Conservation (phyloP, 2,329 filamentous ascomycete species). For the Tolypocladium amazonense region DNA sequence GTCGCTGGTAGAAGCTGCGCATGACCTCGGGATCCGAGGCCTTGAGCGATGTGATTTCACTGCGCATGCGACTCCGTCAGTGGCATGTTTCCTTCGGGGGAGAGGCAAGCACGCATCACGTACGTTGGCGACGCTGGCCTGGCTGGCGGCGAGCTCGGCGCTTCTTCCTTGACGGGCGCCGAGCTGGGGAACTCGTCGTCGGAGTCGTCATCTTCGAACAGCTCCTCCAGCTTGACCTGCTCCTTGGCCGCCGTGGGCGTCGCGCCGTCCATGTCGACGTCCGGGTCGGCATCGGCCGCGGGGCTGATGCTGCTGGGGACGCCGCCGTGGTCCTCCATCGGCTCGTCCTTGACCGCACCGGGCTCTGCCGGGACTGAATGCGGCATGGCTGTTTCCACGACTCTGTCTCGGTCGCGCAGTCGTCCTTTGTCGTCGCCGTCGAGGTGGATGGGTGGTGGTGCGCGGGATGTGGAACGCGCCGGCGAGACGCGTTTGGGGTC, state of each 20-base stretch:
- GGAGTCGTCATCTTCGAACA: constrained; percentile 48
- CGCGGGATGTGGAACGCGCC: background rate
- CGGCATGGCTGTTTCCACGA: constrained; percentile 23
- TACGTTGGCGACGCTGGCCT: constrained; percentile 33
- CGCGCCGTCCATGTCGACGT: constrained; percentile 28
- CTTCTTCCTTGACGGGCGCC: constrained; percentile 23
- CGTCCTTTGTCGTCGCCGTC: background rate
- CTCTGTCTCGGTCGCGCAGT: background rate
- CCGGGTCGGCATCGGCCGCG: constrained; percentile 12
- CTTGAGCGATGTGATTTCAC: constrained; percentile 25
- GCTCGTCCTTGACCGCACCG: constrained; percentile 18
- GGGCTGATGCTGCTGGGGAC: constrained; percentile 16
- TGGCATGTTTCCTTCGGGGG: background rate
- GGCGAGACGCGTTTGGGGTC: background rate
- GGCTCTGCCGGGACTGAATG: constrained; percentile 29
- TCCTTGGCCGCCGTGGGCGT: constrained; percentile 22
- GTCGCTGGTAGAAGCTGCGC: constrained; percentile 86
- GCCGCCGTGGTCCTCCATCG: constrained; percentile 21
- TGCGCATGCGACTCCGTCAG: constrained; percentile 4
- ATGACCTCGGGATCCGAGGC: constrained; percentile 74
- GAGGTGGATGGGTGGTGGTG: background rate
- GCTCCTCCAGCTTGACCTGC: constrained; percentile 44
- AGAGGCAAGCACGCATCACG: constrained; percentile 9
- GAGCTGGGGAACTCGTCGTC: constrained; percentile 52
- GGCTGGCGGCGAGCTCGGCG: constrained; percentile 31